Evolutionary conservation across 495 filamentous ascomycete species (phyloP).

Genomic region (Tuber aestivum): DNA sequence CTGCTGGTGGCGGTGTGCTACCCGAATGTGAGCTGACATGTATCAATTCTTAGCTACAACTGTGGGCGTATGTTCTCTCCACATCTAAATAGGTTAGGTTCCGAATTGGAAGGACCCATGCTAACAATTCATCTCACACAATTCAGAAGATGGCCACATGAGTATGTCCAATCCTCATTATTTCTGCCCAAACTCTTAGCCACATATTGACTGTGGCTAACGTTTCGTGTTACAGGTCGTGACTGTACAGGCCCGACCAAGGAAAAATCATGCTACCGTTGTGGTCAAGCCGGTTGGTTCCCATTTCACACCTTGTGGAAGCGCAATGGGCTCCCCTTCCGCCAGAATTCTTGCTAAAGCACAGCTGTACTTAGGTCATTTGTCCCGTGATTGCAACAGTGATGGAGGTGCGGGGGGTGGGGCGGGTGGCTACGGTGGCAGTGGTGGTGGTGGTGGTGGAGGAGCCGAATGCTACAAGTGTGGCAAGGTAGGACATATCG

Average conservation of each 20-base stretch:
- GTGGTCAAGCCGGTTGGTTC: slow-evolving; percentile 54
- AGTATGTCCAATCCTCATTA: slow-evolving; percentile 52
- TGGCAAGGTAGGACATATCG: slow-evolving; percentile 93
- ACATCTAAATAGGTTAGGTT: slow-evolving; percentile 39
- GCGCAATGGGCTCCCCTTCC: slow-evolving; percentile 11
- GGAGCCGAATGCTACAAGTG: slow-evolving; percentile 98
- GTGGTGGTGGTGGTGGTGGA: slow-evolving; percentile 45
- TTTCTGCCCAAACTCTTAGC: slow-evolving; percentile 15
- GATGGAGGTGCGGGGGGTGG: slow-evolving; percentile 47
- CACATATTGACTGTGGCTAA: background rate
- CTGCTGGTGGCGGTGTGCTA: background rate
- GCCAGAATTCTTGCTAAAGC: slow-evolving; percentile 18
- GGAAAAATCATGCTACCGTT: slow-evolving; percentile 96
- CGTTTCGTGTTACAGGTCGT: slow-evolving; percentile 54
- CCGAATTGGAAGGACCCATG: slow-evolving; percentile 44
- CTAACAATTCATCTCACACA: slow-evolving; percentile 29
- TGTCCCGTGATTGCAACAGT: slow-evolving; percentile 81
- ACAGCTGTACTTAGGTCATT: slow-evolving; percentile 57
- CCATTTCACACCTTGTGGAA: background rate
- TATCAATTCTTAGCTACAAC: slow-evolving; percentile 59
- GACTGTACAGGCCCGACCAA: slow-evolving; percentile 85
- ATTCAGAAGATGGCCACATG: slow-evolving; percentile 73
- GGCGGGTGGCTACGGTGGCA: slow-evolving; percentile 41
- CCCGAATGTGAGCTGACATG: slow-evolving; percentile 35
- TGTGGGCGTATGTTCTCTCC: slow-evolving; percentile 58